These are phyloP conservation scores for Sphagnum magellanicum DNA, from an alignment of 228 moss, liverwort and hornwort genomes.

Conservation along the genomic window DNA sequence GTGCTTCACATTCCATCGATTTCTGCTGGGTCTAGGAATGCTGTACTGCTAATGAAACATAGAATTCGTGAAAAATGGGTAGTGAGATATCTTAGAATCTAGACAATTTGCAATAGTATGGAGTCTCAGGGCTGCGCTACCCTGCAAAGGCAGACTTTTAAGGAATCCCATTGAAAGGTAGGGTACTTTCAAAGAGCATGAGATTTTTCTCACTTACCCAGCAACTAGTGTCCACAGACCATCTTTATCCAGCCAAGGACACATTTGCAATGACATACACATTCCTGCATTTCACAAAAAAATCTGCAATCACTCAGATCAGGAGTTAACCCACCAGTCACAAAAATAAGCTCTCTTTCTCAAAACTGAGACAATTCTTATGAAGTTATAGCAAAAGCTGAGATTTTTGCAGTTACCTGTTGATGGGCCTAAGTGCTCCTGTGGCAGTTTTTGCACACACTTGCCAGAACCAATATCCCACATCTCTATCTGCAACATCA, in stretches of 20 bases:
- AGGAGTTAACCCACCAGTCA: not conserved
- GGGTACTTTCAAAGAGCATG: not conserved
- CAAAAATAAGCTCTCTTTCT: no score
- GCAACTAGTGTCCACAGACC: slow-evolving; percentile 32
- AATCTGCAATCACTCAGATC: not conserved
- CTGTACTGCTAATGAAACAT: no score
- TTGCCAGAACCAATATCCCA: slow-evolving; percentile 75
- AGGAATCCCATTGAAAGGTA: no score
- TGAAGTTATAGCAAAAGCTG: no score
- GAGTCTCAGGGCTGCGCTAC: no score
- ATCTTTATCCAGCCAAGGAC: slow-evolving; percentile 16
- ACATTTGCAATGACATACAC: slow-evolving; percentile 84
- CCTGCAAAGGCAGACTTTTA: no score
- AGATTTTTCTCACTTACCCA: slow-evolving; percentile 26
- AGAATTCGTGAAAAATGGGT: no score
- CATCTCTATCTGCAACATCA: slow-evolving; percentile 61
- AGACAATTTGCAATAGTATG: no score
- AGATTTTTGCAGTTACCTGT: not conserved
- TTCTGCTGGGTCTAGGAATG: no score
- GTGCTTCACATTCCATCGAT: no score
- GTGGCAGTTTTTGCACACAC: slow-evolving; percentile 52
- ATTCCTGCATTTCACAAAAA: slow-evolving; percentile 59
- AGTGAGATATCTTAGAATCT: no score
- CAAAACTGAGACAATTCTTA: no score
- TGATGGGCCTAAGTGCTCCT: not conserved